Conservation (phyloP, 228 moss, liverwort and hornwort genomes). For the Sphagnum fallax region DNA sequence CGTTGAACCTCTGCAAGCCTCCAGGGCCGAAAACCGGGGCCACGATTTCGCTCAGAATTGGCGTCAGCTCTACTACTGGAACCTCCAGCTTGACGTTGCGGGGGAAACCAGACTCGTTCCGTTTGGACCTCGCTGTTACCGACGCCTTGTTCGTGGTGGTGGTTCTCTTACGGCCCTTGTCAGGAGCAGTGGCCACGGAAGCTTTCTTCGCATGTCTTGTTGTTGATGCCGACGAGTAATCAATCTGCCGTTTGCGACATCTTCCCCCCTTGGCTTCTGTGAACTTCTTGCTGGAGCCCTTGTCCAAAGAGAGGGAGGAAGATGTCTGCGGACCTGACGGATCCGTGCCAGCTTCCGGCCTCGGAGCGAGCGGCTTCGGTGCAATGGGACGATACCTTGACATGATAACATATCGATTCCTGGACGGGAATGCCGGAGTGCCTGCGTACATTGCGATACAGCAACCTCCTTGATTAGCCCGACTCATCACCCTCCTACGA, state of each 20-base stretch:
- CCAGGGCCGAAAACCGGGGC: conserved; percentile 49
- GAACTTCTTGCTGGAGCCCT: conserved; percentile 22
- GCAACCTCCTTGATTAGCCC: conserved; percentile 38
- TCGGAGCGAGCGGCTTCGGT: conserved; percentile 61
- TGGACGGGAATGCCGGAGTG: conserved; percentile 41
- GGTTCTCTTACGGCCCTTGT: neutral
- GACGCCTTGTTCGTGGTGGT: conserved; percentile 14
- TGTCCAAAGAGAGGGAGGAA: conserved; percentile 71
- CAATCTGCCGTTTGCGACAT: conserved; percentile 24
- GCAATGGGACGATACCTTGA: conserved; percentile 92
- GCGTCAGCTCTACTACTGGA: conserved; percentile 18
- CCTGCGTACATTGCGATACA: conserved; percentile 26
- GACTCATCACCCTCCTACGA: conserved; percentile 12
- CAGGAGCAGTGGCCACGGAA: neutral
- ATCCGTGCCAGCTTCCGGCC: conserved; percentile 47
- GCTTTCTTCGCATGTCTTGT: conserved; percentile 17
- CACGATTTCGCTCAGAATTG: conserved; percentile 42
- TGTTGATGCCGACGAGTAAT: conserved; percentile 16
- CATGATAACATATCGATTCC: conserved; percentile 58
- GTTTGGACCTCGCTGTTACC: neutral
- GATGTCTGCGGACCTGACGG: conserved; percentile 75
- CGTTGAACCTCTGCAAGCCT: conserved; percentile 45
- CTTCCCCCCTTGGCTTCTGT: conserved; percentile 41
- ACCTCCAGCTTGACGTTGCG: neutral
- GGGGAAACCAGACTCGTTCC: neutral